A percentile compares a stretch with the other conserved stretches of the same genome.
phyloP scores from a whole-genome alignment of 495 filamentous ascomycete genomes.

The Penicillium robsamsonii region DNA sequence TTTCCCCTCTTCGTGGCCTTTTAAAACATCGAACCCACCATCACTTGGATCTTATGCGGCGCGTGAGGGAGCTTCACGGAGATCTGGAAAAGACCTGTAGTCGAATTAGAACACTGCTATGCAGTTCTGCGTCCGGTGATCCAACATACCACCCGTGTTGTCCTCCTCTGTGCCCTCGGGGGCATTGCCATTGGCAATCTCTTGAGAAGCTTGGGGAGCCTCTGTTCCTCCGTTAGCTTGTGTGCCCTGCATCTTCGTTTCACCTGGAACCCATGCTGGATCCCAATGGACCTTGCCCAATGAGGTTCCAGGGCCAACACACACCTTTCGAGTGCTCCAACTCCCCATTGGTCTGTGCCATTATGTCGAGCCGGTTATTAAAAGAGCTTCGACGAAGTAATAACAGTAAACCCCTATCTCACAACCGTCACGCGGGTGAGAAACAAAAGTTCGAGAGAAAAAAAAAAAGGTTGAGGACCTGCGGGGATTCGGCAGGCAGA shows the following conservation, averaged over 20 bases:
- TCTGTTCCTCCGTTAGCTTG: slow-evolving; percentile 32
- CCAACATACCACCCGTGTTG: slow-evolving; percentile 38
- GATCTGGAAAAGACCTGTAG: slow-evolving; percentile 69
- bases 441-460: slow-evolving; percentile 19
- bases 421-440: slow-evolving; percentile 16
- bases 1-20: slow-evolving; percentile 5
- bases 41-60: slow-evolving; percentile 75
- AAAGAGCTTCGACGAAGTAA: slow-evolving; percentile 20
- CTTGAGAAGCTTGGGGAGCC: slow-evolving; percentile 35
- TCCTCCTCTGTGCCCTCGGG: slow-evolving; percentile 41
- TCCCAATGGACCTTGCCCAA: slow-evolving; percentile 15
- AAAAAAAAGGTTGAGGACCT: slow-evolving; percentile 20
- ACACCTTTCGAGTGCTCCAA: slow-evolving; percentile 45
- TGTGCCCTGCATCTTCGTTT: background rate
- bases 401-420: slow-evolving; percentile 19
- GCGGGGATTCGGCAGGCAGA: slow-evolving; percentile 22
- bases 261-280: slow-evolving; percentile 7
- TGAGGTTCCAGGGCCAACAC: slow-evolving; percentile 19
- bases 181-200: slow-evolving; percentile 37
- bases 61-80: slow-evolving; percentile 81
- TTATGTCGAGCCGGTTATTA: slow-evolving; percentile 28
- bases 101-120: slow-evolving; percentile 18
- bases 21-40: slow-evolving; percentile 52
- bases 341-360: slow-evolving; percentile 46
- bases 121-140: background rate